These are phyloP conservation scores for Piromyces finnis DNA, from an alignment of 192 early-diverging fungal genomes.

Conservation along the genomic window DNA sequence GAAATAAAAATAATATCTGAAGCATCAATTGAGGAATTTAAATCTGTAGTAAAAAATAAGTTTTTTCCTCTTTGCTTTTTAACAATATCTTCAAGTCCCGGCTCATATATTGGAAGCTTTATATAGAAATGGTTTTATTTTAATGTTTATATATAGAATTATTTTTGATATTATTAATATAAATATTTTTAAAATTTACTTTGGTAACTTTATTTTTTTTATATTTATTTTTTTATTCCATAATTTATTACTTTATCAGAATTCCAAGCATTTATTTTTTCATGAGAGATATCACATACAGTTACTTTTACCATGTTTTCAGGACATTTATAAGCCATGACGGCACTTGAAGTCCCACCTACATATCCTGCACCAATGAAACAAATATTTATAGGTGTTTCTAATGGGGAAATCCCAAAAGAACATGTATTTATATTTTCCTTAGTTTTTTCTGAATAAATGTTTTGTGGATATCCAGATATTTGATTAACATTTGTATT, in stretches of 20 bases:
- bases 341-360: neutral
- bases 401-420: neutral
- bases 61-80: constrained; percentile 52
- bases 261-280: constrained; percentile 81
- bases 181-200: too few species aligned
- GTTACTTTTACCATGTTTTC: constrained; percentile 29
- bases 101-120: constrained; percentile 80
- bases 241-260: constrained; percentile 18
- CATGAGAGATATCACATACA: constrained; percentile 66
- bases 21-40: constrained; percentile 53
- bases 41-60: constrained; percentile 71
- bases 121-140: too few species aligned
- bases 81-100: constrained; percentile 75
- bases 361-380: neutral
- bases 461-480: neutral
- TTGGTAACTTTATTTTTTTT: too few species aligned
- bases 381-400: neutral
- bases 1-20: constrained; percentile 83
- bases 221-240: neutral
- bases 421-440: neutral
- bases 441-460: neutral
- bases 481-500: too few species aligned
- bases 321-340: neutral
- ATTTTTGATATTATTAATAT: too few species aligned
- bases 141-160: too few species aligned